A percentile compares a stretch with the other conserved stretches of the same genome.
Evolutionary conservation across 2,329 filamentous ascomycete species (phyloP).

Genomic region (Trichoderma sp.): DNA sequence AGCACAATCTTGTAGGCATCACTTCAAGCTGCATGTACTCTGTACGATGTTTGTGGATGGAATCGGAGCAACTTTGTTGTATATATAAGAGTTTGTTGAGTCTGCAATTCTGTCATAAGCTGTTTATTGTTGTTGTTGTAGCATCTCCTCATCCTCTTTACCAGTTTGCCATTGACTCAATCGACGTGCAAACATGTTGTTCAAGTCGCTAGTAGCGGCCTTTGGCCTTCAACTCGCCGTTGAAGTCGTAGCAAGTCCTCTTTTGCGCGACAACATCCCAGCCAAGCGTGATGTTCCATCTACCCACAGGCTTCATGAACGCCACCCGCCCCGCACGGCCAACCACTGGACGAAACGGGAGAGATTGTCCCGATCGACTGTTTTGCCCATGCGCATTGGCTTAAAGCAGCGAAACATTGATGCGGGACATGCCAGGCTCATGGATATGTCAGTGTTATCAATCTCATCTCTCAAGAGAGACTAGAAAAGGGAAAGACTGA

Average conservation of each 20-base stretch:
- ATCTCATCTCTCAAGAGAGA: neutral
- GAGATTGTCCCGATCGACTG: slow-evolving; percentile 22
- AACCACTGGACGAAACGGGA: slow-evolving; percentile 19
- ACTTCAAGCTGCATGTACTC: neutral
- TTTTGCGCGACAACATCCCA: neutral
- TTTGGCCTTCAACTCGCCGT: neutral
- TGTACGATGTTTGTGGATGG: neutral
- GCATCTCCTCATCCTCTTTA: neutral
- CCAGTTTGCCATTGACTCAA: neutral
- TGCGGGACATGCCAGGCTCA: neutral
- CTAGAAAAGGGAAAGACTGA: neutral
- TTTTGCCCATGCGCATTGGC: slow-evolving; percentile 42
- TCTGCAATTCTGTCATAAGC: neutral
- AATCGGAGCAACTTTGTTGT: neutral
- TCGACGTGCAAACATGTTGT: neutral
- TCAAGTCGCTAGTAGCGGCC: neutral
- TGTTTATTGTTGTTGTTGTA: neutral
- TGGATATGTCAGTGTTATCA: slow-evolving; percentile 8
- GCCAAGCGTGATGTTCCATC: slow-evolving; percentile 1
- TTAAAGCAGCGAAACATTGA: slow-evolving; percentile 27
- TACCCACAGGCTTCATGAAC: neutral
- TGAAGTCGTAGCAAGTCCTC: slow-evolving; percentile 1
- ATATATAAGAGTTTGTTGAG: neutral
- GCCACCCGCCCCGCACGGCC: neutral
- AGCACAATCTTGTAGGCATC: neutral